Evolutionary conservation across 2,329 filamentous ascomycete species (phyloP).

Genomic region (Diplocarpon mali): DNA sequence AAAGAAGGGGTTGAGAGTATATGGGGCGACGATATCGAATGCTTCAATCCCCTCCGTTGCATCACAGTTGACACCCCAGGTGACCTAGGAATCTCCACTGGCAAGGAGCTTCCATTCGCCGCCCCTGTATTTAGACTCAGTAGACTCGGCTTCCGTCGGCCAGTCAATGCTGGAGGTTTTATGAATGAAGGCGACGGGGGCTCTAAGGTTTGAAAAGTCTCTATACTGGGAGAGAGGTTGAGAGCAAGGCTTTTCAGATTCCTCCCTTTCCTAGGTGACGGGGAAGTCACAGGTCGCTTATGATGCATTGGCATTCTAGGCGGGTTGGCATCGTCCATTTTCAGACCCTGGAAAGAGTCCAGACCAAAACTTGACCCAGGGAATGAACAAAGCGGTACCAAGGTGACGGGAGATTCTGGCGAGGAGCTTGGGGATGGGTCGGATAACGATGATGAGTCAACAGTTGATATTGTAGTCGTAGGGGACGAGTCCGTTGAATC

Average conservation of each 20-base stretch:
- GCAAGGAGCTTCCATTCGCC: conserved; percentile 35
- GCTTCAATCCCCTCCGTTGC: conserved; percentile 52
- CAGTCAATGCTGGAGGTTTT: conserved; percentile 61
- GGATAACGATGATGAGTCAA: conserved; percentile 80
- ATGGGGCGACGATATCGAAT: conserved; percentile 56
- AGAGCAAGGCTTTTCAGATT: conserved; percentile 81
- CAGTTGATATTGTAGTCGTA: conserved; percentile 85
- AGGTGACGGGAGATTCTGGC: conserved; percentile 74
- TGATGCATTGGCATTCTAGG: conserved; percentile 31
- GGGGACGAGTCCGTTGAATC: conserved; percentile 91
- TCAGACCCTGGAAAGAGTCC: conserved; percentile 28
- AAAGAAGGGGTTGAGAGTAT: conserved; percentile 52
- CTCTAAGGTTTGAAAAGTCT: conserved; percentile 37
- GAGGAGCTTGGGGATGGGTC: conserved; percentile 88
- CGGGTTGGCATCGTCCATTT: conserved; percentile 28
- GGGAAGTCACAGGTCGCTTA: conserved; percentile 53
- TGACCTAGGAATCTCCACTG: conserved; percentile 44
- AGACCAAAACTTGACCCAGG: conserved; percentile 44
- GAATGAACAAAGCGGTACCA: conserved; percentile 61
- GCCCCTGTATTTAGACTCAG: conserved; percentile 65
- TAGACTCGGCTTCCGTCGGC: conserved; percentile 60
- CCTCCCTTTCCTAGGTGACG: conserved; percentile 59
- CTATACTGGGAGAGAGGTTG: conserved; percentile 45
- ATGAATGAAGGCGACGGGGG: conserved; percentile 65
- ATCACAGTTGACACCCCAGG: conserved; percentile 46